phyloP scores from a whole-genome alignment of 495 filamentous ascomycete species.

The Hyphodiscus hymeniophilus region DNA sequence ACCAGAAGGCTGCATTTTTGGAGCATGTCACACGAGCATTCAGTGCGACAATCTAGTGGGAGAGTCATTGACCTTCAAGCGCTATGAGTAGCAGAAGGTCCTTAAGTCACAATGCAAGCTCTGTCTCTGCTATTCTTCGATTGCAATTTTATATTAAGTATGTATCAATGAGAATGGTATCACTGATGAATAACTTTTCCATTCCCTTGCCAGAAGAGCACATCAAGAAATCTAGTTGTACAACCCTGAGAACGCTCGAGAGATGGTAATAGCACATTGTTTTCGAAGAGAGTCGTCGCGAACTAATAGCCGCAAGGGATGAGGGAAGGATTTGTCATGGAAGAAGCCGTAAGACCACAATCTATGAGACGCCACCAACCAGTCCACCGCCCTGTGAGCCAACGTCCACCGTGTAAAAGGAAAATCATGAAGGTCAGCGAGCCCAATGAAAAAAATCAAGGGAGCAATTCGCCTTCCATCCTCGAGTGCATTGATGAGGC shows the following conservation, averaged over 20 bases:
- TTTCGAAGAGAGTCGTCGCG: conserved; percentile 27
- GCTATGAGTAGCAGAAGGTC: background rate
- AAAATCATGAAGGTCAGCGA: conserved; percentile 20
- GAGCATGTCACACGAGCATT: background rate
- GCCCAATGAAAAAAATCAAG: conserved; percentile 13
- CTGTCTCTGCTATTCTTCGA: background rate
- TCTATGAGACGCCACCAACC: conserved; percentile 17
- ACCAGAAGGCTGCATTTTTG: background rate
- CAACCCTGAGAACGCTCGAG: conserved; percentile 24
- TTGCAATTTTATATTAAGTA: conserved; percentile 5
- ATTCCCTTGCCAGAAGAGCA: conserved; percentile 25
- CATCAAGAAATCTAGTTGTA: conserved; percentile 28
- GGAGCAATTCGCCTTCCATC: conserved; percentile 12
- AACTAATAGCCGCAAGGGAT: conserved; percentile 23
- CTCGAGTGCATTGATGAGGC: conserved; percentile 14
- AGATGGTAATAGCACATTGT: conserved; percentile 33
- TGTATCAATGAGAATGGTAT: conserved; percentile 16
- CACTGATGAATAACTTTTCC: conserved; percentile 28
- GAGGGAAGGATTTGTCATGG: conserved; percentile 22
- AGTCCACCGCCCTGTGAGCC: conserved; percentile 13
- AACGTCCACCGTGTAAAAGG: conserved; percentile 17
- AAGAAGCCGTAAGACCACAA: conserved; percentile 16
- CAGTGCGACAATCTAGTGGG: no score
- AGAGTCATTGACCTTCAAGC: no score
- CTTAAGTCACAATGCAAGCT: background rate